Evolutionary conservation across 306 rosid genomes (phyloP).

Genomic region (Quercus robur): DNA sequence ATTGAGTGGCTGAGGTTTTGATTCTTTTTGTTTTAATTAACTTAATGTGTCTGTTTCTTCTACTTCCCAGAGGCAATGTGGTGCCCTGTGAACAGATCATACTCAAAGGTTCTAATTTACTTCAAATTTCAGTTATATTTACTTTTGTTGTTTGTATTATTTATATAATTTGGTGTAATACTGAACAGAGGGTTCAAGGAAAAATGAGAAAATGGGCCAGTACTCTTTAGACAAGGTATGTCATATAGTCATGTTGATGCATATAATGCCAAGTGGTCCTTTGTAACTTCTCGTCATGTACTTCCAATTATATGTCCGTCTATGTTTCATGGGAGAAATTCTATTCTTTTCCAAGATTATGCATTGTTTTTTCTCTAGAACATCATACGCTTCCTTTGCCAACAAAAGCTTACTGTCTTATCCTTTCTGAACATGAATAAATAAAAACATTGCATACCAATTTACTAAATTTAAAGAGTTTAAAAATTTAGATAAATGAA

Average conservation of each 20-base stretch:
- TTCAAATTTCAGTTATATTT: slow-evolving; percentile 8
- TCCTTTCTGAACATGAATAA: background rate
- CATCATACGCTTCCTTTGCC: background rate
- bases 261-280: background rate
- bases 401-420: background rate
- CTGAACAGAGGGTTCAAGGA: slow-evolving; percentile 55
- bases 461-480: too few relatives aligned
- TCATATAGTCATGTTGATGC: slow-evolving; percentile 4
- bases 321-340: background rate
- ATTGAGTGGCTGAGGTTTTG: slow-evolving; percentile 5
- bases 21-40: slow-evolving; percentile 1
- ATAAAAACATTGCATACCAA: background rate
- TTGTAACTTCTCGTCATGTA: background rate
- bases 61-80: slow-evolving; percentile 47
- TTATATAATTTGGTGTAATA: slow-evolving; percentile 21
- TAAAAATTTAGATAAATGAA: too few relatives aligned
- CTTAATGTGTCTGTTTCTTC: slow-evolving; percentile 18
- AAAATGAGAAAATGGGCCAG: slow-evolving; percentile 31
- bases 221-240: slow-evolving; percentile 52
- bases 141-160: slow-evolving; percentile 13
- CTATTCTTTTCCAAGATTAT: background rate
- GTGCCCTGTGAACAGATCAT: slow-evolving; percentile 62
- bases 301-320: background rate
- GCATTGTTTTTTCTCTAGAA: background rate
- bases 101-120: slow-evolving; percentile 59